Base-by-base conservation (phyloP, 345 rosid species). In the Rubroshorea leprosula region DNA sequence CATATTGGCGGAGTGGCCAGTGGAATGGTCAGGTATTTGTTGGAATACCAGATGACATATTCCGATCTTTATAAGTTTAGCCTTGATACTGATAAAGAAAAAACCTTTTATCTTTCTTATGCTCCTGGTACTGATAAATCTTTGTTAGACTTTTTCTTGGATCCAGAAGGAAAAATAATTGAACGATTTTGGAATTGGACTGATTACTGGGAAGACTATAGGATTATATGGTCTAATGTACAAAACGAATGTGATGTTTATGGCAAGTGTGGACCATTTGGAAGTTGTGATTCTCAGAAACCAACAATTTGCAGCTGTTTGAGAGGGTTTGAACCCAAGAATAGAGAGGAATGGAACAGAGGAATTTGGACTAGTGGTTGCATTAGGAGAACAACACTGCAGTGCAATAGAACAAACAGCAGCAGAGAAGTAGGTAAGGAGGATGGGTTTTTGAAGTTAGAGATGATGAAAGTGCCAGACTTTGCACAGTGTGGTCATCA, bases 1-100 rank as follows among this genome's bases (percentile, higher is more conserved):
- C 76, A 0, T 41, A 45, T 5, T 82, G 83, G 89, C 72, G 83
- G 16, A 73, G 78, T 19, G 87, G 85, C 14, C 85, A 84, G 0
- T 86, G 91, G 95, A 76, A 76, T 54, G 76, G 83, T 66, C 75
- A 64, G 61, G 19, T 20, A 17, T 74, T 78, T 47, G 45, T 63
- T 14, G 86, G 84, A 49, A 0, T 73, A 23, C 60, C 68, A 20
- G 43, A 63, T 66, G 74, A 31, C 14, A 6, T 62, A 81, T 2
- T 67, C 21, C 55, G 58, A 61, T 63, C 51, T 77, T n/a, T n/a
- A n/a, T 60, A 24, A 59, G 3, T 35, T 35, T 47, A 79, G 82
- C 57, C 49, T 67, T 51, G 48, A 13, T 18, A 8, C 78, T 13
- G 51, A 48, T 27, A 76, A 47, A 5, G 57, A 62, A 59, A 78